Conservation (phyloP, 208 protist species). For the Perkinsela sp. region DNA sequence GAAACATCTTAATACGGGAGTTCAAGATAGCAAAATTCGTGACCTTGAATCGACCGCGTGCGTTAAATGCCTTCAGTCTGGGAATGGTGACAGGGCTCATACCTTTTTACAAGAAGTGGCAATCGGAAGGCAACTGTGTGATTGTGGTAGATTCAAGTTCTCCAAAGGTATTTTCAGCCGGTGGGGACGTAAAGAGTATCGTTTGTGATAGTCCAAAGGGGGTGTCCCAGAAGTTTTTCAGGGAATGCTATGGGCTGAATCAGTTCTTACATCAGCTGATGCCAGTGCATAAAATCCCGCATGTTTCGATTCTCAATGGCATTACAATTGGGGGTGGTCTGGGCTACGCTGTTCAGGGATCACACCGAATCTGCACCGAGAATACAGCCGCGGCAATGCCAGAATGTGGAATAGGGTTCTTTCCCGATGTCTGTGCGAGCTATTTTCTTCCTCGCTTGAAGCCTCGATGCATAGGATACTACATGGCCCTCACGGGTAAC, state of each 20-base stretch:
- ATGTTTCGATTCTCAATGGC: slow-evolving; percentile 41
- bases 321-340: slow-evolving; percentile 46
- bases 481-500: slow-evolving; percentile 33
- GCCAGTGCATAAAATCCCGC: slow-evolving; percentile 10
- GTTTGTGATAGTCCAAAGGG: slow-evolving; percentile 6
- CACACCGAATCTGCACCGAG: slow-evolving; percentile 37
- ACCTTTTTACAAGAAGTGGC: slow-evolving; percentile 3
- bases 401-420: slow-evolving; percentile 38
- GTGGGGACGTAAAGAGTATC: slow-evolving; percentile 29
- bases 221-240: slow-evolving; percentile 14
- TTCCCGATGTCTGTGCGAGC: slow-evolving; percentile 33
- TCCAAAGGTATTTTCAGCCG: slow-evolving; percentile 43
- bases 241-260: slow-evolving; percentile 28
- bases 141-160: slow-evolving; percentile 6
- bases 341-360: slow-evolving; percentile 26
- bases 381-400: slow-evolving; percentile 42
- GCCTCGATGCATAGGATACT: slow-evolving; percentile 17
- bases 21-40: slow-evolving; percentile 1
- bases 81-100: slow-evolving; percentile 5
- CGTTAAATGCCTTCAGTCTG: slow-evolving; percentile 8
- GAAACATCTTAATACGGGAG: slow-evolving; percentile 1
- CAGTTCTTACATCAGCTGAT: slow-evolving; percentile 9
- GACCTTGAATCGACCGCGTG: slow-evolving; percentile 7
- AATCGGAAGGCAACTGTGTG: background rate
- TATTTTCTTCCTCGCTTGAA: slow-evolving; percentile 26